Base-by-base conservation (phyloP, 768 basidiomycete species). In the Harrya chromipes region DNA sequence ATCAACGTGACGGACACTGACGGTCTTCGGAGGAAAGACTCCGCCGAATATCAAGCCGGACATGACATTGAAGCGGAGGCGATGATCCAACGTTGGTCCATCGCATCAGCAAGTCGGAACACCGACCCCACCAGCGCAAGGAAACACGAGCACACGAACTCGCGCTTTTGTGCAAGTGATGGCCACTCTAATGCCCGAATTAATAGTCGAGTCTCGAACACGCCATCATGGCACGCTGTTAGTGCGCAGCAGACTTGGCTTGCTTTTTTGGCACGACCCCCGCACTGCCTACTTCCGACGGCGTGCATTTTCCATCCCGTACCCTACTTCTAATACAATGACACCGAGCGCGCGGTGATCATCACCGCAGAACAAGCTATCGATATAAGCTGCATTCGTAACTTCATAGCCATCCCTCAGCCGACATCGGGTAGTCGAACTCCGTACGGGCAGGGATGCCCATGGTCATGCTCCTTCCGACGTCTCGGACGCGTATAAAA, bases 401-500 rank as follows among this genome's bases (percentile, higher is more conserved):
- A 31, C 11, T 31, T n/a, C 6, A 9, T 6, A 10, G 4, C 4
- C 12, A 11, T 16, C 29, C 17, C 12, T 35, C 16, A 6, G 14
- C 7, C 31, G 23, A 1, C 40, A 14, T 34, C 37, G 35, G 44
- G 14, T 37, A 8, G n/a, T 34, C 17, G 6, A 17, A 10, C 24
- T 46, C 23, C 19, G 36, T 42, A 42, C 47, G 51, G 54, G 41
- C 45, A 46, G 19, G 11, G n/a, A 42, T 52, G 35, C 20, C 50
- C 55, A 46, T 42, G 1, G 9, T 16, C 20, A 33, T 33, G 47
- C 16, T 35, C 34, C 13, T 35, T 13, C 21, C 6, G 23, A 13
- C 21, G 29, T 36, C 13, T 12, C 13, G 13, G 11, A 29, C 13
- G 31, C 7, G 35, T 49, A 62, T 55, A 61, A 61, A 48, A 19